phyloP scores from a whole-genome alignment of 441 rosid species.

The Pelargonium myrrhifolium region DNA sequence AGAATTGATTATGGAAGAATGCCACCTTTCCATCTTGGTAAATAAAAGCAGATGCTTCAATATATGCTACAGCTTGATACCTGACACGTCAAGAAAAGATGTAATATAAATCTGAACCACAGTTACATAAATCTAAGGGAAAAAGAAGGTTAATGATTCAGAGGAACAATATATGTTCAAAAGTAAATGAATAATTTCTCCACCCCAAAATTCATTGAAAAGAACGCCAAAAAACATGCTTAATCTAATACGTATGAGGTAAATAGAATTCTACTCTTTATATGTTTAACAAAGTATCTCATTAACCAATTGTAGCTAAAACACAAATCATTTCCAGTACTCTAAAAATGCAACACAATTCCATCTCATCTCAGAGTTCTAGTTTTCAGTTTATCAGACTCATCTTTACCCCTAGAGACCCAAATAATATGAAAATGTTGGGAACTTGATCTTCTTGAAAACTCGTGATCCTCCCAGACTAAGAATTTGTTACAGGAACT shows the following conservation, averaged over 20 bases:
- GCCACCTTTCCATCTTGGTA: constrained; percentile 94
- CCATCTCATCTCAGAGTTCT: background rate
- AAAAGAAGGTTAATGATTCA: background rate
- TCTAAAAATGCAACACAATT: background rate
- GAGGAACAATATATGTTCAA: background rate
- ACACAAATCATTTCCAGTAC: background rate
- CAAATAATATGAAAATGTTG: background rate
- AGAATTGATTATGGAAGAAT: background rate
- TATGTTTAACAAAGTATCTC: background rate
- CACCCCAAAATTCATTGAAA: background rate
- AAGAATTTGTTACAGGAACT: background rate
- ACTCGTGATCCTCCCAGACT: background rate
- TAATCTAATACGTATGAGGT: background rate
- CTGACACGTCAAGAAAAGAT: constrained; percentile 35
- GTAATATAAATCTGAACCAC: background rate
- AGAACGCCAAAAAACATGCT: background rate
- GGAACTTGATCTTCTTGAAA: background rate
- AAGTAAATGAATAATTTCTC: background rate
- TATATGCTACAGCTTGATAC: constrained; percentile 94
- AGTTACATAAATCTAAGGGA: background rate
- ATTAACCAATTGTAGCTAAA: background rate
- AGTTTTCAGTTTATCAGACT: background rate
- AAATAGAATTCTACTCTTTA: background rate
- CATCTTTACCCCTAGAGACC: background rate
- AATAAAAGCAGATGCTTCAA: constrained; percentile 90